These are phyloP conservation scores for Pseudogymnoascus sp. DNA, from an alignment of 2,329 filamentous ascomycete species.

Conservation along the genomic window DNA sequence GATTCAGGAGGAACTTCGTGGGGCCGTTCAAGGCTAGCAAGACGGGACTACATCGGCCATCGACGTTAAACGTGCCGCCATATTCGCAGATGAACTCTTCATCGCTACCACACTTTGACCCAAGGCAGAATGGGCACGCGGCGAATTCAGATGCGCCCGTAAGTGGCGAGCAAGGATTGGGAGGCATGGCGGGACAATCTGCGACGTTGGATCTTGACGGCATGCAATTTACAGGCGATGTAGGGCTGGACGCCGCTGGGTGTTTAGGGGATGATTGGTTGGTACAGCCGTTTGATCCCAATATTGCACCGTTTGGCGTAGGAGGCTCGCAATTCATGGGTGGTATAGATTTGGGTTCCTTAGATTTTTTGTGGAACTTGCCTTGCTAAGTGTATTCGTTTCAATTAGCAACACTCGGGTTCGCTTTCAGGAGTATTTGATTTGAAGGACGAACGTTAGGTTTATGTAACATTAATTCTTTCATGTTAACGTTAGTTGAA, in stretches of 20 bases:
- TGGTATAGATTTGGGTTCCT: constrained; percentile 1
- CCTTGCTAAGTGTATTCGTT: neutral
- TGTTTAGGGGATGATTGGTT: constrained; percentile 8
- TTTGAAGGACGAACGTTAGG: neutral
- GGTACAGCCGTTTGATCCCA: constrained; percentile 9
- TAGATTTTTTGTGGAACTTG: constrained; percentile 11
- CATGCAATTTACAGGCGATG: neutral
- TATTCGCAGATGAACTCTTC: neutral
- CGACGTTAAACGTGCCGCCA: neutral
- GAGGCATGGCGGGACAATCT: neutral
- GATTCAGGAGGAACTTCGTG: constrained; percentile 6
- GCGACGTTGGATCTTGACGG: neutral
- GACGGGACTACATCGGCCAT: neutral
- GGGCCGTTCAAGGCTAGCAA: neutral
- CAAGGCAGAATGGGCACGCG: neutral
- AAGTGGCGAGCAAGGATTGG: neutral
- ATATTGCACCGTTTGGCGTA: constrained; percentile 9
- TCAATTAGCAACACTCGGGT: neutral
- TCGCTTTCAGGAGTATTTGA: neutral
- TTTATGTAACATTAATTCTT: no score
- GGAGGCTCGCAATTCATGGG: neutral
- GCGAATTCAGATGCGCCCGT: neutral
- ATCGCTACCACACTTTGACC: neutral
- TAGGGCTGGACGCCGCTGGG: neutral
- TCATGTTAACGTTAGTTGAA: no score